Evolutionary conservation across 305 asterid genomes (phyloP).

Genomic region (Withania somnifera): DNA sequence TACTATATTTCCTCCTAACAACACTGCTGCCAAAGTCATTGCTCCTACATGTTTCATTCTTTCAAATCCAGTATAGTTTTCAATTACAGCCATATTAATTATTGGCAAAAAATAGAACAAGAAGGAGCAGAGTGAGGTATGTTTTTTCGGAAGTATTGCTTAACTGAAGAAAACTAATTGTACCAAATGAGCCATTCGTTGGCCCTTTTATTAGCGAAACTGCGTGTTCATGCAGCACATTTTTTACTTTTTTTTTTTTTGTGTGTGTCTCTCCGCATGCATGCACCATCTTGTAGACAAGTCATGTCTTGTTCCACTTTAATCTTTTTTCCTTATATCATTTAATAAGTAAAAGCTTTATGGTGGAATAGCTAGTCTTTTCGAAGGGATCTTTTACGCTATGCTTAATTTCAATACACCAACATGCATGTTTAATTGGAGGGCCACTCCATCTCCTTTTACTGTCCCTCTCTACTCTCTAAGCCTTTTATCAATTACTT

Average conservation of each 20-base stretch:
- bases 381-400: background rate
- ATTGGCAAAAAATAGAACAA: background rate
- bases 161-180: background rate
- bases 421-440: background rate
- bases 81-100: background rate
- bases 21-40: constrained; percentile 8
- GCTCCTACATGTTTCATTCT: constrained; percentile 7
- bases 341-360: background rate
- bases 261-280: no score
- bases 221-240: constrained; percentile 2
- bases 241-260: background rate
- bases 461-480: background rate
- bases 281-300: constrained; percentile 3
- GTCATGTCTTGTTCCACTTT: constrained; percentile 1
- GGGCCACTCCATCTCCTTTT: background rate
- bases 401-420: background rate
- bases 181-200: background rate
- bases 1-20: constrained; percentile 12
- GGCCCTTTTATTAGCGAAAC: constrained; percentile 4
- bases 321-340: background rate
- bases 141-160: background rate
- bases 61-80: background rate
- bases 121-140: background rate
- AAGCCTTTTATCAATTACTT: background rate
- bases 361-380: background rate